Base-by-base conservation (phyloP, 2,329 filamentous ascomycete species). In the Hypoxylon sp. region DNA sequence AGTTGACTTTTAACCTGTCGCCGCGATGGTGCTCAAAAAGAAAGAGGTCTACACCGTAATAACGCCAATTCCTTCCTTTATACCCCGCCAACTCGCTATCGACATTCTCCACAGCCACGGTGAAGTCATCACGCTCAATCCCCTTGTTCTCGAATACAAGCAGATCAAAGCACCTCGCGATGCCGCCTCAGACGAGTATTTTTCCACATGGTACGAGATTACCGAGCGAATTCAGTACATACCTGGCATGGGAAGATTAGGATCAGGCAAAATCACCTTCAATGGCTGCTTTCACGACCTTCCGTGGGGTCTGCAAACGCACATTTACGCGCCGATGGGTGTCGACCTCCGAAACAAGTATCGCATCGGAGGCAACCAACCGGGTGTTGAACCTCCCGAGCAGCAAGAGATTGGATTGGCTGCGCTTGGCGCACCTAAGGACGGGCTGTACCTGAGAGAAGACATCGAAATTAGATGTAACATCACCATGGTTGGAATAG, bases 141-240 rank as follows among this genome's bases (percentile, higher is more conserved):
- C 90, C 3, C 86, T 92, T 54, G 90, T 92, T 29, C 85, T 91
- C 65, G 82, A 82, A 39, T 86, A 90, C 81, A 87, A 87, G 70
- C 81, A 88, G 65, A 90, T 92, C 77, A 83, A 88, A 58, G 89
- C 90, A 1, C 90, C 90, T 29, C 89, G 89, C 80, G 84, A 90
- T 80, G 90, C 90, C 70, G 85, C 88, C 62, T 82, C 88, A 71
- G 90, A 92, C 79, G 90, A 92, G 79, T 92, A 86, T 80, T 92
- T 91, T 80, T 88, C 88, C 69, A 91, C 90, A 31, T 92, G 90
- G 90, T 92, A 92, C 78, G 89, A 92, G 79, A 92, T 92, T 75
- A 86, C 82, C 63, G 86, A 92, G 83, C 86, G 89, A 74, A 90
- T 92, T 66, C 90, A 91, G 76, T 88, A 89, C 72, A 81, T 92